A percentile compares a stretch with the other conserved stretches of the same genome.
phyloP scores from a whole-genome alignment of 1,139 yeast species.

The Fermentozyma sake region DNA sequence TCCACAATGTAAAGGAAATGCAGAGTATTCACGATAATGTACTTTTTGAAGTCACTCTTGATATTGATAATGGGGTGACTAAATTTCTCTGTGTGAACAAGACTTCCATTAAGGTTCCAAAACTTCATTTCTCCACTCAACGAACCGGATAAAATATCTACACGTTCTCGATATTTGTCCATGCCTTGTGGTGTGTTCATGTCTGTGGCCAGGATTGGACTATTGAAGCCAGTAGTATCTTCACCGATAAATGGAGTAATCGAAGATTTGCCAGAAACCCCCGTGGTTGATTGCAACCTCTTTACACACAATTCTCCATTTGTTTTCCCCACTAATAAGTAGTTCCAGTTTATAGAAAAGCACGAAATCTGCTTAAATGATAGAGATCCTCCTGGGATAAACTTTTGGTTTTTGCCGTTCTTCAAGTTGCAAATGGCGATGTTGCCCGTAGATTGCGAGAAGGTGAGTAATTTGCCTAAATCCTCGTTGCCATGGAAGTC shows the following conservation, averaged over 20 bases:
- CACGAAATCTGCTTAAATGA: constrained; percentile 18
- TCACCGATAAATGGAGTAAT: too few species aligned
- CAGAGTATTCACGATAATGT: constrained; percentile 21
- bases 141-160: constrained; percentile 28
- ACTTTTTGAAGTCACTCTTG: constrained; percentile 26
- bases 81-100: constrained; percentile 14
- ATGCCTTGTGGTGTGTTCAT: constrained; percentile 14
- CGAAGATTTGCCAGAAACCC: too few species aligned
- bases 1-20: constrained; percentile 18
- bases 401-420: constrained; percentile 39
- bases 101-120: constrained; percentile 27
- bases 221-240: constrained; percentile 6
- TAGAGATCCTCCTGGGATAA: constrained; percentile 34
- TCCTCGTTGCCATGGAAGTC: constrained; percentile 37
- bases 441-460: constrained; percentile 30
- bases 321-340: constrained; percentile 25
- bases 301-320: constrained; percentile 29
- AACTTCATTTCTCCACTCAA: constrained; percentile 20
- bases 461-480: constrained; percentile 34
- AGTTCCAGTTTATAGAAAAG: constrained; percentile 31
- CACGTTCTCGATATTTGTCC: constrained; percentile 21
- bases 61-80: constrained; percentile 21
- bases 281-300: too few species aligned
- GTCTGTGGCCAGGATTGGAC: constrained; percentile 17
- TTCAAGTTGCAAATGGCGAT: constrained; percentile 34